Evolutionary conservation across 2,329 filamentous ascomycete genomes (phyloP), one percentile per base, ranked within the genome.

Genomic region (Claviceps purpurea): DNA sequence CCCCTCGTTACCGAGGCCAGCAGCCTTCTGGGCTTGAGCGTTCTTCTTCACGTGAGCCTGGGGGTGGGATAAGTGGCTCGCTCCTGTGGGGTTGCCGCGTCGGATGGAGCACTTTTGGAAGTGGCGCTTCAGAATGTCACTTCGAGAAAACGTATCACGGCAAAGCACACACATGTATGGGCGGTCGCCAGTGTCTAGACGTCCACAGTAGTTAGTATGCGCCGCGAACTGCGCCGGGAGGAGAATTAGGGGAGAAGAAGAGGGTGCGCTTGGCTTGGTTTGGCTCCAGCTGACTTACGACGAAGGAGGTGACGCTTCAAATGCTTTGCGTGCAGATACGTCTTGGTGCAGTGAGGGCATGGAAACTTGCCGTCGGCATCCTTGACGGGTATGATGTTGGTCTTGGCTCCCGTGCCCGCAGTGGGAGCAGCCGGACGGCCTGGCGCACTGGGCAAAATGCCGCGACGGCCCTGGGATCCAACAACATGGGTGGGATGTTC

Each of bases 21-120:
- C 71, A 47, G 70, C 68, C 68, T 83, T 80, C 62, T 82, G 78
- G 20, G 74, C 73, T 55, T 76, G 73, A 56, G 79, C 76, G 61
- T 80, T 77, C 72, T 89, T 90, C 75, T 89, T 91, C 64, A 93
- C 77, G 70, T 94, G 88, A 58, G 87, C 86, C 69, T 91, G 87
- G 39, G 89, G 88, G 70, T 96, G 89, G 60, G 90, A 94, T 69
- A 98, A 71, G 73, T 98, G 93, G 64, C 87, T 95, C 57, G 89
- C 89, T 61, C 90, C 90, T 16, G 89, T 95, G 51, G 93, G 91
- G 71, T 97, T 97, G 54, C 93, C 93, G 65, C 93, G 85, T 62
- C 93, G 84, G 58, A 96, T 89, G 41, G 93, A 96, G 73, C 93
- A 98, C 75, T 98, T 98, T 70, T 96, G 90, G 72, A 97, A 98